A percentile compares a stretch with the other conserved stretches of the same genome.
Conservation (phyloP, 2,329 filamentous ascomycete species). For the Microdochium bolleyi region DNA sequence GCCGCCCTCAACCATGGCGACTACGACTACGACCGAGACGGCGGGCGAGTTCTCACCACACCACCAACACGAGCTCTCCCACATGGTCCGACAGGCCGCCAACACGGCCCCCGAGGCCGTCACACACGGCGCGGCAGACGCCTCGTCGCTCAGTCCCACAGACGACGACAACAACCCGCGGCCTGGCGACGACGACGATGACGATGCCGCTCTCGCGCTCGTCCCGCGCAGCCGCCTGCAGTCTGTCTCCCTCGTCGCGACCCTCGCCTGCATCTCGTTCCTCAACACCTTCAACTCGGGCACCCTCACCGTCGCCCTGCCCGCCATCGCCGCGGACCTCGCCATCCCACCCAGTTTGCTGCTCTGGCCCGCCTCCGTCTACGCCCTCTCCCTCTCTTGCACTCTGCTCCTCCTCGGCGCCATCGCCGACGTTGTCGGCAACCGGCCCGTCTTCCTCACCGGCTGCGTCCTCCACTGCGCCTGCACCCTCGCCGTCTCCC, state of each 20-base stretch:
- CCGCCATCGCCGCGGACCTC: slow-evolving; percentile 27
- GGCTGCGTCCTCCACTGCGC: background rate
- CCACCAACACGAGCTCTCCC: too few species aligned
- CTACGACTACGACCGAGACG: too few species aligned
- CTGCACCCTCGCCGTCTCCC: background rate
- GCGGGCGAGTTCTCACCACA: too few species aligned
- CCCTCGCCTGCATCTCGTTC: slow-evolving; percentile 23
- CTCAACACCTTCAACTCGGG: slow-evolving; percentile 27
- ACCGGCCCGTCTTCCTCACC: background rate
- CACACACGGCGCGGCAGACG: background rate
- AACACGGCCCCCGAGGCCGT: too few species aligned
- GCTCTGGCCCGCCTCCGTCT: slow-evolving; percentile 6
- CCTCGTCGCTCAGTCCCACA: background rate
- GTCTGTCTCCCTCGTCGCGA: slow-evolving; percentile 14
- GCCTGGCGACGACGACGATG: background rate
- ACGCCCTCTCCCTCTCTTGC: background rate
- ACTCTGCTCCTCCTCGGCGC: slow-evolving; percentile 2
- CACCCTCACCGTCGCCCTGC: slow-evolving; percentile 26
- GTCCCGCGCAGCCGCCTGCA: background rate
- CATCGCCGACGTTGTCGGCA: slow-evolving; percentile 2
- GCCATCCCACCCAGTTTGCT: slow-evolving; percentile 17
- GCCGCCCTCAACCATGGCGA: too few species aligned
- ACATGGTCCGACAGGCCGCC: too few species aligned
- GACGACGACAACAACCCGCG: background rate
- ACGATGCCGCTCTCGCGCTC: background rate